Percentiles rank a stretch among this genome's conserved stretches.
These are phyloP conservation scores for Cinnamomum micranthum DNA, from an alignment of 164 flowering plant species.

Conservation along the genomic window DNA sequence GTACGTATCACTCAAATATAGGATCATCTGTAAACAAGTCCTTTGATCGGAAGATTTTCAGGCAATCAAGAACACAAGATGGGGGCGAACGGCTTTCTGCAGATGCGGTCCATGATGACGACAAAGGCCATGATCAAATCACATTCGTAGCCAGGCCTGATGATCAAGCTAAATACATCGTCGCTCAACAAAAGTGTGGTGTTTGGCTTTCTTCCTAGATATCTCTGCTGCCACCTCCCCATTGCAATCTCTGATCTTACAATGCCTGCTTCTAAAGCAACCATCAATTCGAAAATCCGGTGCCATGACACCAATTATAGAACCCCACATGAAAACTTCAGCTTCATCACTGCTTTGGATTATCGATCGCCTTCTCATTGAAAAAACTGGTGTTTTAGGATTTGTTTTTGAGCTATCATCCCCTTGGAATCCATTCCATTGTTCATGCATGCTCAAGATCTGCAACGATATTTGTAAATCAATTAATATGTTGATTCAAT, in stretches of 20 bases:
- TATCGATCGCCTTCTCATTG: conserved; percentile 35
- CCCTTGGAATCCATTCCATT: conserved; percentile 53
- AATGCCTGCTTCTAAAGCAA: conserved; percentile 36
- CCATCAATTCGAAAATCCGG: conserved; percentile 51
- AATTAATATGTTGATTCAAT: background rate
- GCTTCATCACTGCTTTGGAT: conserved; percentile 25
- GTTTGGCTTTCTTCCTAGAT: conserved; percentile 45
- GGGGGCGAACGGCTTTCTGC: conserved; percentile 34
- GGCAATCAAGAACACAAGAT: conserved; percentile 31
- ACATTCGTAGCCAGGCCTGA: conserved; percentile 40
- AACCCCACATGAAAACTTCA: conserved; percentile 30
- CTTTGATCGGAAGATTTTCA: background rate
- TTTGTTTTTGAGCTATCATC: conserved; percentile 16
- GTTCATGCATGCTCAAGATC: conserved; percentile 44
- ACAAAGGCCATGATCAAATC: conserved; percentile 59
- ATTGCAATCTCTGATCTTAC: conserved; percentile 28
- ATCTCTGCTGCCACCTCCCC: conserved; percentile 46
- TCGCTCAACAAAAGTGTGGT: conserved; percentile 34
- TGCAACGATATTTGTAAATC: conserved; percentile 11
- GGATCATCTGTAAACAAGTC: background rate
- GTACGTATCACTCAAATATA: no score
- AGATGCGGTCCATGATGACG: conserved; percentile 56
- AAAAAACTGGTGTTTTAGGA: conserved; percentile 26
- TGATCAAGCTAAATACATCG: conserved; percentile 48
- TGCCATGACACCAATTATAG: background rate